Evolutionary conservation across 2,329 filamentous ascomycete species (phyloP).

Genomic region (Parafenestella ontariensis): DNA sequence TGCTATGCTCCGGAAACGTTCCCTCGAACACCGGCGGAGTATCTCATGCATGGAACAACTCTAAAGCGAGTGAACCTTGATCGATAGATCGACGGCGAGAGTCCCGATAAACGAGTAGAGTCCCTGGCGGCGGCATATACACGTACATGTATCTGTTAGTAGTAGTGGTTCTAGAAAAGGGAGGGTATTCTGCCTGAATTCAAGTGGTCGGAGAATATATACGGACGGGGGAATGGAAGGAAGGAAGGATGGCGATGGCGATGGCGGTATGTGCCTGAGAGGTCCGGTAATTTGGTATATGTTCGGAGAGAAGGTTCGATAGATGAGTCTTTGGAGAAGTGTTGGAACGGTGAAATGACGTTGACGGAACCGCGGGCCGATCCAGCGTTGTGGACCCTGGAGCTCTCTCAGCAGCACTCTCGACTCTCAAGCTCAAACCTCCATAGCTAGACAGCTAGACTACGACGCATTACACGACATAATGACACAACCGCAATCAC

Average conservation of each 20-base stretch:
- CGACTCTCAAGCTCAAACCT: not conserved
- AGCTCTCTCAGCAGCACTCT: not conserved
- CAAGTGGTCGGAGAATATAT: not conserved
- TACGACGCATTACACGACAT: slow-evolving; percentile 1
- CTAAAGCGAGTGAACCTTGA: not conserved
- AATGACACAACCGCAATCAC: slow-evolving; percentile 23
- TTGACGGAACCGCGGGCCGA: slow-evolving; percentile 1
- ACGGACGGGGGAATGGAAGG: not conserved
- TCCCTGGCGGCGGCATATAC: too few relatives aligned
- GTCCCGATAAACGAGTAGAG: not conserved
- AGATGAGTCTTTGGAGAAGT: not conserved
- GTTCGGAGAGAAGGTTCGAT: not conserved
- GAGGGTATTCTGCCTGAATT: not conserved
- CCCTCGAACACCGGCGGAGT: not conserved
- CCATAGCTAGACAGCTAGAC: not conserved
- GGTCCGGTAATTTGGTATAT: not conserved
- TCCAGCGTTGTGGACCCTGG: not conserved
- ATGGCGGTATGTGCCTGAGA: not conserved
- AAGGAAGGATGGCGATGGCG: too few relatives aligned
- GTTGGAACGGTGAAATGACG: not conserved
- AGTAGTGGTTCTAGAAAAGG: too few relatives aligned
- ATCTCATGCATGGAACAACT: not conserved
- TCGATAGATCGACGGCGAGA: not conserved
- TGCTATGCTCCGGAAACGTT: not conserved
- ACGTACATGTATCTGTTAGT: not conserved